Base-by-base conservation (phyloP, 2,329 filamentous ascomycete genomes). In the Ceratocystis lukuohia region DNA sequence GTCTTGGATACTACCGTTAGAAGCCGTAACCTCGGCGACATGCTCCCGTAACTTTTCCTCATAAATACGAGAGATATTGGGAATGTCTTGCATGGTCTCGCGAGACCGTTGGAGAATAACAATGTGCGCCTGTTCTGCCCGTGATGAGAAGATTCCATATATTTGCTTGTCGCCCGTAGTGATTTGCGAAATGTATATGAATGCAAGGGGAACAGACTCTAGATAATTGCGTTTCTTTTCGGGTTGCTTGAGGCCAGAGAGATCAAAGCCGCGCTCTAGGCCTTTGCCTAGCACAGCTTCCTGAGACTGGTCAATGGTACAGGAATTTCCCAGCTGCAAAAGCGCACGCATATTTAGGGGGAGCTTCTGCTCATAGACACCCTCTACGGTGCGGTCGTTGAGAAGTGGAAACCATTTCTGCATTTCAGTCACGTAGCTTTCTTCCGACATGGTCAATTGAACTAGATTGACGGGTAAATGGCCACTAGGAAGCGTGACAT, bases 401-500 rank as follows among this genome's bases (percentile, higher is more conserved):
- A 67, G 64, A n/a, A 70, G 61, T 8, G 67, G 67, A 25, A 68
- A 68, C 68, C 68, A 69, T 33, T 69, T 67, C 30, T 68, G 66
- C 73, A 91, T 95, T 69, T 91, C 88, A 0, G 87, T 81, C 74
- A 96, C 85, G 75, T 95, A 99, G 0, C 89, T 82, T 66, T 94
- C 87, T 74, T 99, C 94, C 0, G 89, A 82, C 75, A 99, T 89
- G 0, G 88, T 92, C 46, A 99, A 81, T 77, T 92, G 95, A 82
- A 97, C 97, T 3, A 99, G 80, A 77, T 99, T 91, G 3, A 90
- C 88, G 0, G 93, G 97, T 2, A 90, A 87, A 75, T 97, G 94
- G 0, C 94, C 94, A 71, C 99, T 99, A 0, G 94, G 94, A 6
- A 99, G 79, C 2, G 90, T 96, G 75, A 96, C 88, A 72, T 87